Percentiles rank a stretch among this genome's conserved stretches.
These are phyloP conservation scores for Calycina herbarum DNA, from an alignment of 2,329 filamentous ascomycete genomes.

Conservation along the genomic window DNA sequence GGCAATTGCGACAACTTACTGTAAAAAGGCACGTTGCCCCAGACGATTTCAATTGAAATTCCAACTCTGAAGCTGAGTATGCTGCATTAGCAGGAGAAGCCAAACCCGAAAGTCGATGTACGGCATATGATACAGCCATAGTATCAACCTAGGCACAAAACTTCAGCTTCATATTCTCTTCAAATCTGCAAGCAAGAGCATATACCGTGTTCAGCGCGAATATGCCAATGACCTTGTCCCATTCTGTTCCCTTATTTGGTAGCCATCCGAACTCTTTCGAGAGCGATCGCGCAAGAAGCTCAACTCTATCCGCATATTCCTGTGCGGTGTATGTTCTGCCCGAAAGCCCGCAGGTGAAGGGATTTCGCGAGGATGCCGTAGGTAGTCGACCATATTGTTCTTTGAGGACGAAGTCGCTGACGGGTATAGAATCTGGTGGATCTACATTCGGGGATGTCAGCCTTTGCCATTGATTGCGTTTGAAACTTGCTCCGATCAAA, in stretches of 20 bases:
- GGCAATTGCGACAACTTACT: slow-evolving; percentile 43
- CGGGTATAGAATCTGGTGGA: slow-evolving; percentile 68
- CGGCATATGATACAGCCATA: slow-evolving; percentile 69
- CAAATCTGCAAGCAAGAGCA: slow-evolving; percentile 9
- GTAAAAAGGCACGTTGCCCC: slow-evolving; percentile 74
- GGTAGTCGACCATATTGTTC: slow-evolving; percentile 69
- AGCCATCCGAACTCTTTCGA: slow-evolving; percentile 70
- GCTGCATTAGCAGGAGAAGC: slow-evolving; percentile 81
- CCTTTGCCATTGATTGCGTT: not conserved
- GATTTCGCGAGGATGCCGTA: slow-evolving; percentile 61
- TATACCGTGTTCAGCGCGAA: slow-evolving; percentile 78
- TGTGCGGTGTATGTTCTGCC: slow-evolving; percentile 64
- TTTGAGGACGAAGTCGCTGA: slow-evolving; percentile 75
- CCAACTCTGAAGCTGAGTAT: slow-evolving; percentile 79
- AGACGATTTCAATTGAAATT: slow-evolving; percentile 78
- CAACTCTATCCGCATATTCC: slow-evolving; percentile 65
- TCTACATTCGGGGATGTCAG: slow-evolving; percentile 14
- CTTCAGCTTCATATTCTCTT: not conserved
- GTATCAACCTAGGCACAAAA: slow-evolving; percentile 63
- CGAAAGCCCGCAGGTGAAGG: slow-evolving; percentile 75
- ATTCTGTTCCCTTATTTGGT: slow-evolving; percentile 70
- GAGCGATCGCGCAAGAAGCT: slow-evolving; percentile 66
- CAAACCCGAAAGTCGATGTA: slow-evolving; percentile 73
- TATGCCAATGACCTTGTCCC: slow-evolving; percentile 76
- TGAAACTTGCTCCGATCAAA: not conserved